Evolutionary conservation across 1,284 basidiomycete species (phyloP).

Genomic region (Pseudozyma hubeiensis): DNA sequence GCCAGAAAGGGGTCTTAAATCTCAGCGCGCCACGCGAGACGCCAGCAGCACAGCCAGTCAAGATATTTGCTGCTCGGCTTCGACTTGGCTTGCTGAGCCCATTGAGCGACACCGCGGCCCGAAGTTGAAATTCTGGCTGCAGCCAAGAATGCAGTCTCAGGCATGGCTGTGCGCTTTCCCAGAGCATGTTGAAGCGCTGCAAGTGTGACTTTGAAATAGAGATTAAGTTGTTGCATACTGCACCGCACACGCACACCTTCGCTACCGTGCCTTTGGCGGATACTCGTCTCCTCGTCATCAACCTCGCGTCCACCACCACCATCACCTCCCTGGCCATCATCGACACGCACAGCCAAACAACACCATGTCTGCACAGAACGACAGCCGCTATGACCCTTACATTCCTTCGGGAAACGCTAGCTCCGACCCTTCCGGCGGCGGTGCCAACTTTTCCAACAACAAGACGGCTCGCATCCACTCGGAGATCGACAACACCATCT

Average conservation of each 20-base stretch:
- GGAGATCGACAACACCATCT: slow-evolving; percentile 70
- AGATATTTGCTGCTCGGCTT: neutral
- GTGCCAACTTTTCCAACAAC: slow-evolving; percentile 54
- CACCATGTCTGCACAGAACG: slow-evolving; percentile 53
- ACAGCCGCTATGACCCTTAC: slow-evolving; percentile 65
- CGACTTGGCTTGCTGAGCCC: neutral
- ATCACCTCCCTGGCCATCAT: slow-evolving; percentile 5
- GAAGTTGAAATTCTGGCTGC: too few species aligned
- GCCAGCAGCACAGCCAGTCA: slow-evolving; percentile 3
- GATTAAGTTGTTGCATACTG: too few species aligned
- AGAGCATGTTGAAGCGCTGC: neutral
- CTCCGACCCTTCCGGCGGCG: slow-evolving; percentile 51
- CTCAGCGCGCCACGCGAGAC: neutral
- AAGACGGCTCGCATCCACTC: slow-evolving; percentile 66
- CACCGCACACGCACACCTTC: too few species aligned
- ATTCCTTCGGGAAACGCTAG: slow-evolving; percentile 60
- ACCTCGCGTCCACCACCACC: slow-evolving; percentile 4
- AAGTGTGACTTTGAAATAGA: neutral
- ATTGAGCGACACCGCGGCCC: too few species aligned
- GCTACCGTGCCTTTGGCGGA: too few species aligned
- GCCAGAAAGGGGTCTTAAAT: neutral
- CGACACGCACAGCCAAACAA: neutral
- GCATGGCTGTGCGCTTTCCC: neutral
- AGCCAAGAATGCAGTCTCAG: too few species aligned
- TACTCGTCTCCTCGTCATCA: slow-evolving; percentile 4